Base-by-base conservation (phyloP, 1,284 basidiomycete genomes). In the Termitomyces sp. region DNA sequence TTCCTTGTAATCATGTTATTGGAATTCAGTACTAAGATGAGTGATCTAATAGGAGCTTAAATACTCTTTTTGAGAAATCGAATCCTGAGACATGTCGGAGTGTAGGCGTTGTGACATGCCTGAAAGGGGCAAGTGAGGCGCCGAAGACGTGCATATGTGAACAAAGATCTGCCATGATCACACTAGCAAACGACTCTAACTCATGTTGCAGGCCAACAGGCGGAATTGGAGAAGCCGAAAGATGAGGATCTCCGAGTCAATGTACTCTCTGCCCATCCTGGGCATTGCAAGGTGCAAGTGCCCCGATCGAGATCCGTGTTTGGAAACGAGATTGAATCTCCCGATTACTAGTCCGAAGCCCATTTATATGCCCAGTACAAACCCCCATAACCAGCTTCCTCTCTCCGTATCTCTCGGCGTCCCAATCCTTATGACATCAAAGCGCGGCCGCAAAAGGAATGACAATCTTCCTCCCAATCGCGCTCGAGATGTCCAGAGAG, bases 401-500 rank as follows among this genome's bases (percentile, higher is more conserved):
- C 63, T 64, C 60, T 67, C 67, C 64, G 60, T 57, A 62, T 56
- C 61, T 64, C 63, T 65, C 49, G 54, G 54, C 40, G 53, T 58
- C 55, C 58, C 42, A 9, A 24, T 50, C 42, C n/a, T 64, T 64
- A 90, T 89, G 88, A 88, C 88, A 62, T 90, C 88, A 56, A 91
- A 90, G 72, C 85, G 92, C 64, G 92, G 92, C 58, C 84, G 92
- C 66, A 94, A 94, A 70, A 82, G 92, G 69, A 94, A 95, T 73
- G 90, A 94, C 72, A 90, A 89, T 66, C 83, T 95, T 39, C 92
- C 92, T 60, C 92, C 92, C 34, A 94, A 94, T 66, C 85, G 93
- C 58, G 93, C 94, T 30, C 78, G 93, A 54, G 93, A 96, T 68
- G 92, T 96, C 31, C 93, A 97, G 70, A 78, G 93, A 61, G 93